Conservation (phyloP, 306 rosid genomes). For the Clitoria ternatea region DNA sequence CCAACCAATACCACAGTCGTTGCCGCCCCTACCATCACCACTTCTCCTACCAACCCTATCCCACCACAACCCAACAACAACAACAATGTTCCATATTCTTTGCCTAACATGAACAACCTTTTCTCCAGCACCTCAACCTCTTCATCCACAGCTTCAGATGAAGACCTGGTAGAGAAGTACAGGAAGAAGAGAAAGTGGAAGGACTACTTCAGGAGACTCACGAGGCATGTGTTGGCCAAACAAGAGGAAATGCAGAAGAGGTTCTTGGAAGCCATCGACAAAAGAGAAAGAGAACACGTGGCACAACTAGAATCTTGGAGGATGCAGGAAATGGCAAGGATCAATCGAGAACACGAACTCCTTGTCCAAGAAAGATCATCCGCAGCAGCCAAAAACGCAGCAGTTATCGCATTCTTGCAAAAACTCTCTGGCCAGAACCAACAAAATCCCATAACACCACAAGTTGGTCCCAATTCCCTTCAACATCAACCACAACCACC, state of each 20-base stretch:
- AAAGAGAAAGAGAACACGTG: slow-evolving; percentile 53
- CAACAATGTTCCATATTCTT: not conserved
- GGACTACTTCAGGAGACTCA: slow-evolving; percentile 57
- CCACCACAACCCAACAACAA: not conserved
- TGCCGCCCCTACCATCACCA: not conserved
- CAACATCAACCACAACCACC: not conserved
- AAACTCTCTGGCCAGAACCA: slow-evolving; percentile 38
- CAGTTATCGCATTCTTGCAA: slow-evolving; percentile 61
- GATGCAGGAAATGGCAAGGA: slow-evolving; percentile 56
- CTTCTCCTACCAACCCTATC: slow-evolving; percentile 32
- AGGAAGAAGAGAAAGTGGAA: slow-evolving; percentile 77
- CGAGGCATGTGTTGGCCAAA: slow-evolving; percentile 56
- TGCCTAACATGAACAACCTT: slow-evolving; percentile 33
- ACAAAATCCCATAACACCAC: not conserved
- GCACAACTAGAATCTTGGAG: slow-evolving; percentile 67
- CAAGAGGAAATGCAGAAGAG: slow-evolving; percentile 78
- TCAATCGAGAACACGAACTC: slow-evolving; percentile 58
- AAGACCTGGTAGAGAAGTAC: slow-evolving; percentile 50
- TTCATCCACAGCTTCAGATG: slow-evolving; percentile 73
- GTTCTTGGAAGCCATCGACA: slow-evolving; percentile 67
- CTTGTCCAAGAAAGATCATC: slow-evolving; percentile 67
- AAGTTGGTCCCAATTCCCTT: not conserved
- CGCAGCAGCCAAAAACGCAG: slow-evolving; percentile 66
- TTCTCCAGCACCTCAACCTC: slow-evolving; percentile 56
- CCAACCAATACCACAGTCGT: not conserved